Conservation (phyloP, 352 stramenopile species). For the Globisporangium middletonii region DNA sequence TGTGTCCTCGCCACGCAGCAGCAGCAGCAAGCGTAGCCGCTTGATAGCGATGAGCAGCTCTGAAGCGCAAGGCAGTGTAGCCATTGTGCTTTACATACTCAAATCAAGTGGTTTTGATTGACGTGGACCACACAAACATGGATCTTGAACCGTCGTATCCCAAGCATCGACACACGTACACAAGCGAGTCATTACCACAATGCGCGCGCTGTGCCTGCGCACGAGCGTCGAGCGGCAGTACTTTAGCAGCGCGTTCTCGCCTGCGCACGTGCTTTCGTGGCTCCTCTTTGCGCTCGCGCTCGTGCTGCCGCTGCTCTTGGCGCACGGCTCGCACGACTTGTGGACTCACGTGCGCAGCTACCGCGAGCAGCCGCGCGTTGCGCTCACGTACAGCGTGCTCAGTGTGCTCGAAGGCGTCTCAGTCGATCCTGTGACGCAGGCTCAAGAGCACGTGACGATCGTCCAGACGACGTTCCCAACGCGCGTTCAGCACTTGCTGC, state of each 20-base stretch:
- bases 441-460: conserved; percentile 20
- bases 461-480: conserved; percentile 41
- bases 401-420: conserved; percentile 46
- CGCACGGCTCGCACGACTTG: conserved; percentile 37
- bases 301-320: conserved; percentile 50
- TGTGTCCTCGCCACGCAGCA: background rate
- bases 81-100: too few relatives aligned
- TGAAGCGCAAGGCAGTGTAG: background rate
- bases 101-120: background rate
- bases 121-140: background rate
- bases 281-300: conserved; percentile 31
- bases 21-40: background rate
- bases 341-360: conserved; percentile 55
- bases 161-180: background rate
- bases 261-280: conserved; percentile 43
- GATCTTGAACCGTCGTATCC: background rate
- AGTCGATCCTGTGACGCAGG: conserved; percentile 8
- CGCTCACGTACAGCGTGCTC: conserved; percentile 56
- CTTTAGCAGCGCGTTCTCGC: conserved; percentile 42
- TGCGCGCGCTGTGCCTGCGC: conserved; percentile 44
- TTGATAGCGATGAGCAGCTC: too few relatives aligned
- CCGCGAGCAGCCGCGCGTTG: conserved; percentile 49
- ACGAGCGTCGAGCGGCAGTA: conserved; percentile 52
- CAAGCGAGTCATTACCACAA: conserved; percentile 10
- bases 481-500: conserved; percentile 36